Evolutionary conservation across 2,329 filamentous ascomycete genomes (phyloP).

Genomic region (Penicillium sp.): DNA sequence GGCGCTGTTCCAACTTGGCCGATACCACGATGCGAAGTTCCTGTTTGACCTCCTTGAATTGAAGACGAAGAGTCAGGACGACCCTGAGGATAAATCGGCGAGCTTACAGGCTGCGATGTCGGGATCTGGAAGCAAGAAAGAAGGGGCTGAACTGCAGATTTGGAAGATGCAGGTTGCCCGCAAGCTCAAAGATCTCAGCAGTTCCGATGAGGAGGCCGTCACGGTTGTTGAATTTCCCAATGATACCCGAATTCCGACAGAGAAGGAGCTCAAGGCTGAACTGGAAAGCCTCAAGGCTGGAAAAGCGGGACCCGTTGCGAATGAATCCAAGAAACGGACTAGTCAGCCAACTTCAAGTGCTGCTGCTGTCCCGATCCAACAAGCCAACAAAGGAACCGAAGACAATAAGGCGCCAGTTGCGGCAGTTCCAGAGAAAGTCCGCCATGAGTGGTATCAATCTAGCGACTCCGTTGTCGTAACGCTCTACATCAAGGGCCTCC

Average conservation of each 20-base stretch:
- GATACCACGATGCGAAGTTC: slow-evolving; percentile 75
- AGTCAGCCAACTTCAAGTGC: background rate
- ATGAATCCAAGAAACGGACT: slow-evolving; percentile 1
- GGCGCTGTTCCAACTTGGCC: slow-evolving; percentile 69
- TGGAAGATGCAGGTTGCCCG: slow-evolving; percentile 62
- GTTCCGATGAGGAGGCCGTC: slow-evolving; percentile 53
- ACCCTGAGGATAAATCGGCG: slow-evolving; percentile 28
- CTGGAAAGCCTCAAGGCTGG: slow-evolving; percentile 37
- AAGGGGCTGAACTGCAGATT: slow-evolving; percentile 51
- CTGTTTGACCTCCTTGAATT: slow-evolving; percentile 64
- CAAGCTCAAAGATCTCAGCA: slow-evolving; percentile 55
- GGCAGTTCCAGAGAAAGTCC: slow-evolving; percentile 59
- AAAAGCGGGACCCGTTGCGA: slow-evolving; percentile 11
- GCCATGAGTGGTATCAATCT: slow-evolving; percentile 72
- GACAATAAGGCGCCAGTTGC: background rate
- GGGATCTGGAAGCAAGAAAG: slow-evolving; percentile 26
- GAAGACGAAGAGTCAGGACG: slow-evolving; percentile 56
- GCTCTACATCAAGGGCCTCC: slow-evolving; percentile 68
- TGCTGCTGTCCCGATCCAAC: background rate
- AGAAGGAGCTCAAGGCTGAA: slow-evolving; percentile 42
- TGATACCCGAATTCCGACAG: slow-evolving; percentile 48
- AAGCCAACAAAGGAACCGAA: background rate
- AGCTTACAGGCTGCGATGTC: slow-evolving; percentile 37
- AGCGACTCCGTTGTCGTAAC: slow-evolving; percentile 64
- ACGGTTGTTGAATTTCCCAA: slow-evolving; percentile 59